Base-by-base conservation (phyloP, 2,329 filamentous ascomycete genomes). In the Aspergillus sclerotialis region DNA sequence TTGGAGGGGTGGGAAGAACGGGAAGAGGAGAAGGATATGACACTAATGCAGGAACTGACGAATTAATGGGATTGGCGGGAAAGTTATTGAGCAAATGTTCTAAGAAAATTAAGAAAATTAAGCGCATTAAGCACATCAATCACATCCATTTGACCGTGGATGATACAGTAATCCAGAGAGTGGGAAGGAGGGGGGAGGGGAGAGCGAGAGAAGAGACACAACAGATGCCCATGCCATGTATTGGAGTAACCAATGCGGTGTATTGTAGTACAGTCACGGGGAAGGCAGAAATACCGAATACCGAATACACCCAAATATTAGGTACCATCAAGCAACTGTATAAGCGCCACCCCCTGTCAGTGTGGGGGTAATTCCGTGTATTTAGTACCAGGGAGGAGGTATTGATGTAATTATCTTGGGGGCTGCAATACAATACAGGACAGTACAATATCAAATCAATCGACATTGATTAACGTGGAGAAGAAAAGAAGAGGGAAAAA, bases 41-140 rank as follows among this genome's bases (percentile, higher is more conserved):
- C 55, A 46, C 56, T 60, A 60, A 57, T 57, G 56, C 56, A 60
- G 56, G 55, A 58, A 60, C 56, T 56, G 46, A 40, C 39, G 35
- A 45, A 45, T 23, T 10, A 23, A 6, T 23, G 19, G 19, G 10
- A 36, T 13, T 13, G 21, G 16, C 10, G 29, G 10, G 6, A 17
- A 11, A 15, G 28, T 16, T 13, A 14, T n/a, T 17, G 9, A 14
- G 16, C 15, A 18, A 21, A 5, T 18, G 15, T n/a, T 13, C 18
- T 17, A 21, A 8, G 10, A 31, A 12, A 17, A 21, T 19, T 6
- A 8, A 13, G 5, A 8, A 13, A 11, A 13, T 18, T 11, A 28
- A 28, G 26, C 26, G 26, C 12, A n/a, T n/a, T 23, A 23, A 23
- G 19, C 19, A 23, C 19, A 6, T 23, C 7, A 10, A 10, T 10